phyloP scores from a whole-genome alignment of 139 green algal genomes.

The Micractinium conductrix region DNA sequence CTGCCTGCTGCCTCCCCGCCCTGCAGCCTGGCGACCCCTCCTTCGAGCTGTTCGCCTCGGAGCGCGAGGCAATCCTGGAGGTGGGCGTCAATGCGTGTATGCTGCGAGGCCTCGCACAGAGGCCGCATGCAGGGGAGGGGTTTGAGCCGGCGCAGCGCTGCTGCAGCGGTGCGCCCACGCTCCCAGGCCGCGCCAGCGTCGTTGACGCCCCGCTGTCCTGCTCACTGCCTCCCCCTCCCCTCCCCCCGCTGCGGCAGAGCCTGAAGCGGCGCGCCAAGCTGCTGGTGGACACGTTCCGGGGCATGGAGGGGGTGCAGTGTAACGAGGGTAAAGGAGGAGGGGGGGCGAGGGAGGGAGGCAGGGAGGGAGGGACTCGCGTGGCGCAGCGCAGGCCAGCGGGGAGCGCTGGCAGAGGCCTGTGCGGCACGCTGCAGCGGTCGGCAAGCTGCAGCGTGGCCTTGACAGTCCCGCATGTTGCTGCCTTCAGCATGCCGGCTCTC shows the following conservation, averaged over 20 bases:
- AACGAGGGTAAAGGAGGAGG: constrained; percentile 37
- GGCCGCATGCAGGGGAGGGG: no score
- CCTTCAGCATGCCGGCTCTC: no score
- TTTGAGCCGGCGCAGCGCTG: no score
- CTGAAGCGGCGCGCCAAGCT: constrained; percentile 83
- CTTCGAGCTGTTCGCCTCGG: constrained; percentile 77
- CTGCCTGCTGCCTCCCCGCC: no score
- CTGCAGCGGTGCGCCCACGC: no score
- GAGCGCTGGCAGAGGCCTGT: neutral
- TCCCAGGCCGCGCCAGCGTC: no score
- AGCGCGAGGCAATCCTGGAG: constrained; percentile 54
- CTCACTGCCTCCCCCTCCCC: neutral
- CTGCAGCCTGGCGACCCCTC: constrained; percentile 83
- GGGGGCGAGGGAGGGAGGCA: no score
- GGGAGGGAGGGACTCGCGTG: no score
- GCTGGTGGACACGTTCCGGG: constrained; percentile 80
- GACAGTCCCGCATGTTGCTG: no score
- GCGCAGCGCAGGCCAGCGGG: no score
- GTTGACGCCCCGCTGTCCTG: neutral
- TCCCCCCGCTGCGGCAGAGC: constrained; percentile 37
- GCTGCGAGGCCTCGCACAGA: neutral
- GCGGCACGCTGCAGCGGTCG: no score
- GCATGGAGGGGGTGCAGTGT: constrained; percentile 91
- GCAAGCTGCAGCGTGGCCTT: no score
- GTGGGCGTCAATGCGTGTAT: neutral